Percentiles rank a stretch among this genome's conserved stretches.
Conservation (phyloP, 169 alveolate genomes). For the Hepatocystis sp. region DNA sequence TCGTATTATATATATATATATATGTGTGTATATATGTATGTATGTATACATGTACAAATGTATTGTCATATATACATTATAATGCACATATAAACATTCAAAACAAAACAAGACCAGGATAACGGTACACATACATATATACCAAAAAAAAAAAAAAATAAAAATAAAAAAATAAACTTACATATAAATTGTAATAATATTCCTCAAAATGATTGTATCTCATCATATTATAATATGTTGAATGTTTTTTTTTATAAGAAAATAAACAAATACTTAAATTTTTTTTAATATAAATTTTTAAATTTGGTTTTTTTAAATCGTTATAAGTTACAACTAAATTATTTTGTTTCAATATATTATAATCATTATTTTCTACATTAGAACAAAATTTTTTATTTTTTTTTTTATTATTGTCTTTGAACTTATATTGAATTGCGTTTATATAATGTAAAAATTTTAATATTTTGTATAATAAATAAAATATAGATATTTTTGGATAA, state of each 20-base stretch:
- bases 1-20: not conserved
- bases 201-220: constrained; percentile 63
- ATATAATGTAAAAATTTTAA: constrained; percentile 57
- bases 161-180: no score
- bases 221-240: constrained; percentile 41
- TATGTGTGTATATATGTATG: constrained; percentile 15
- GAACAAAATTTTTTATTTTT: not conserved
- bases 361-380: not conserved
- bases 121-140: no score
- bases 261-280: constrained; percentile 18
- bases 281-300: constrained; percentile 31
- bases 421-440: constrained; percentile 29
- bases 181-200: constrained; percentile 55
- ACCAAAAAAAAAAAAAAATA: no score
- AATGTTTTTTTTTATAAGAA: constrained; percentile 19
- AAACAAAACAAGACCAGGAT: no score
- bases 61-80: no score
- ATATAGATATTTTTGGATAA: constrained; percentile 39
- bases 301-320: constrained; percentile 28
- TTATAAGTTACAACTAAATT: constrained; percentile 23
- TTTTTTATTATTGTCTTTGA: constrained; percentile 9
- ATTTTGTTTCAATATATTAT: not conserved
- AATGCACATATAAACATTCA: no score
- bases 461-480: constrained; percentile 37
- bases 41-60: not conserved